Evolutionary conservation across 192 early-diverging fungal genomes (phyloP).

Genomic region (Entomortierella beljakovae): DNA sequence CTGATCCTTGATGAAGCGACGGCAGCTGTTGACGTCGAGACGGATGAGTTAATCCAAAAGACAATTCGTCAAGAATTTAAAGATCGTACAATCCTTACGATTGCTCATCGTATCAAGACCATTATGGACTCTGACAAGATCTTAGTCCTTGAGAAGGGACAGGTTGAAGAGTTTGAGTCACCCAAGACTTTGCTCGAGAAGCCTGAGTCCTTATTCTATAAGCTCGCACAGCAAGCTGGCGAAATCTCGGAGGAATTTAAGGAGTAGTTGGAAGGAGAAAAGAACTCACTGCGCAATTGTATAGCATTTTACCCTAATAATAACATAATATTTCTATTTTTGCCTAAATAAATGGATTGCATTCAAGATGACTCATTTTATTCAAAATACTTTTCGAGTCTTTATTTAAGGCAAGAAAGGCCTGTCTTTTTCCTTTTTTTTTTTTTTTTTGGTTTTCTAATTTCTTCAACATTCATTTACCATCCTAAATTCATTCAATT

Average conservation of each 20-base stretch:
- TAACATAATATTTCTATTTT: no score
- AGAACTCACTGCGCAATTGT: not conserved
- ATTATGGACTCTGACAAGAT: conserved; percentile 89
- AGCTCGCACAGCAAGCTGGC: conserved; percentile 29
- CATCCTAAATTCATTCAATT: not conserved
- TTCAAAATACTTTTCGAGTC: no score
- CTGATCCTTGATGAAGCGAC: conserved; percentile 60
- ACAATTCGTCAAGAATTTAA: conserved; percentile 83
- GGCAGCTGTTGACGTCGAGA: conserved; percentile 80
- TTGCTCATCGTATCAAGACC: conserved; percentile 90
- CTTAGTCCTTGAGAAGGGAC: conserved; percentile 75
- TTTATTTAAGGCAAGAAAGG: no score
- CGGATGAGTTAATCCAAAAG: conserved; percentile 87
- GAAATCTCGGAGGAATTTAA: conserved; percentile 3
- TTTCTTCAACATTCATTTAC: not conserved
- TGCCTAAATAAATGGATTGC: no score
- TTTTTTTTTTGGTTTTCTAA: no score
- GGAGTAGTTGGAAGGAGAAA: no score
- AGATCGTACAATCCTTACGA: conserved; percentile 83
- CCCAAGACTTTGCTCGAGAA: conserved; percentile 29
- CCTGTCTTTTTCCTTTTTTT: no score
- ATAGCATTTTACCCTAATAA: not conserved
- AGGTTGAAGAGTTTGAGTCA: conserved; percentile 71
- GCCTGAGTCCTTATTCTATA: conserved; percentile 28
- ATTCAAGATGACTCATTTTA: no score